Evolutionary conservation across 345 rosid genomes (phyloP), one percentile per base, ranked within the genome.

Genomic region (Salix viminalis): DNA sequence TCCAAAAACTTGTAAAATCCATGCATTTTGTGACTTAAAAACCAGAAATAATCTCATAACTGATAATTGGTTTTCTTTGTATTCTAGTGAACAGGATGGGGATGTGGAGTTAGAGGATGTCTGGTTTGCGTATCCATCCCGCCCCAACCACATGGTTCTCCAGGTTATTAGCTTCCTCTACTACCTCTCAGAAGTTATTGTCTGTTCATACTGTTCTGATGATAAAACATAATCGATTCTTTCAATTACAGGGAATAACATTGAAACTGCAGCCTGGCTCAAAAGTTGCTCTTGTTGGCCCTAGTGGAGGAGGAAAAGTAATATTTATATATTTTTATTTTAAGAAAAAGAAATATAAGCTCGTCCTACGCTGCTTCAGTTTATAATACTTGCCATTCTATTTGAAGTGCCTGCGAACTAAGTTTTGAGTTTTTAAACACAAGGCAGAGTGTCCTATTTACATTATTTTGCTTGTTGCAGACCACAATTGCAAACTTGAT

Each of bases 301-400:
- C 96, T 64, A 95, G 97, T 75, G 99, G 99, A 74, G 99, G 99
- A 16, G 99, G 99, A 77, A 95, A 95, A 84, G 97, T 95, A 88
- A 83, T 34, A 75, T 74, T 75, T 5, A 44, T 44, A 4, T 46
- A 5, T 19, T 68, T 67, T 23, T 50, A 67, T n/a, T 11, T 60
- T 36, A 54, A 39, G 10, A 28, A 21, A 56, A 7, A 56, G 4
- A 56, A 41, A 41, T 41, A 11, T 3, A n/a, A n/a, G 2, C 0
- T 56, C 4, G 34, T 32, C 28, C 11, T 56, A n/a, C 3, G 61
- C 13, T 56, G 13, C 26, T 21, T 21, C 5, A 15, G 28, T 14
- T 12, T 21, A n/a, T 42, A 16, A 10, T 18, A 24, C 21, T 11
- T 2, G 1, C 6, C 18, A 23, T 23, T 23, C 60, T 8, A 52